phyloP scores from a whole-genome alignment of 371 early-diverging fungal genomes.

The Lichtheimia hyalospora region DNA sequence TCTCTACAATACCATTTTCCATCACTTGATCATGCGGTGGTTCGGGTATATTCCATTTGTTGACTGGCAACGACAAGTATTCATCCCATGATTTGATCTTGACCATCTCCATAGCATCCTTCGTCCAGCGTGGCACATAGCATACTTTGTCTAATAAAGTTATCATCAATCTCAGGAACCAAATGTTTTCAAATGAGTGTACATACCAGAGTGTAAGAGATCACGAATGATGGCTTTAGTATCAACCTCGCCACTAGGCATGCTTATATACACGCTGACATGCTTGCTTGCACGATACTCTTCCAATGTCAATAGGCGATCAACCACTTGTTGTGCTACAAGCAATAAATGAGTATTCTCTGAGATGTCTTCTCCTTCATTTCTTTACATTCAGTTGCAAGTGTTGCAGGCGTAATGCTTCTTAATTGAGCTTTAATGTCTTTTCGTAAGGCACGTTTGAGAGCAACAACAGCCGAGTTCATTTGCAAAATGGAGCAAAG shows the following conservation, averaged over 20 bases:
- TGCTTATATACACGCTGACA: conserved; percentile 68
- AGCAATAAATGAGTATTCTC: neutral
- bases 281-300: conserved; percentile 48
- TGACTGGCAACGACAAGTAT: conserved; percentile 58
- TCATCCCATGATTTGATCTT: conserved; percentile 59
- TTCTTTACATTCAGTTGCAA: conserved; percentile 11
- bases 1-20: conserved; percentile 51
- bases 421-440: conserved; percentile 10
- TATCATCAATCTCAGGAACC: too few species aligned
- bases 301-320: conserved; percentile 44
- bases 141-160: conserved; percentile 55
- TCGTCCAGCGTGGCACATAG: conserved; percentile 68
- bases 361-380: neutral
- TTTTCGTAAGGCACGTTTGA: conserved; percentile 20
- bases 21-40: conserved; percentile 50
- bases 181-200: neutral
- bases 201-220: conserved; percentile 34
- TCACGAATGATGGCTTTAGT: conserved; percentile 56
- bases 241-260: conserved; percentile 60
- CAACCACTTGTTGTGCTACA: conserved; percentile 49
- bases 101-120: conserved; percentile 72
- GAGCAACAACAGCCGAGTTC: conserved; percentile 3
- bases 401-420: neutral
- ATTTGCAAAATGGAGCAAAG: neutral
- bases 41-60: conserved; percentile 72